phyloP scores from a whole-genome alignment of 2,329 filamentous ascomycete genomes.

The Nothophoma quercina region DNA sequence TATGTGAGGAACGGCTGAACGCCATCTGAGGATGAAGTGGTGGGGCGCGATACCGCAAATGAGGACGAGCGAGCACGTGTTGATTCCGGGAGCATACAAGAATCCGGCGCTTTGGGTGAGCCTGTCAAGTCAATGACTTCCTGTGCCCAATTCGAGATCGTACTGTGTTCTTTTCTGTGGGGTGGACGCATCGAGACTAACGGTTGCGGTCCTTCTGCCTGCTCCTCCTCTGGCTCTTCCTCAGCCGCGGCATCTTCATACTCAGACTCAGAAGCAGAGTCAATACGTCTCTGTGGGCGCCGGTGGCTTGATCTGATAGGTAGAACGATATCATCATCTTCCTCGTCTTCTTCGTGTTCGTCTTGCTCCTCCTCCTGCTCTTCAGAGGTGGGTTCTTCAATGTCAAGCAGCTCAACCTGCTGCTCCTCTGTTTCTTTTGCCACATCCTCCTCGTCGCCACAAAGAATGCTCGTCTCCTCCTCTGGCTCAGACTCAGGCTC shows the following conservation, averaged over 20 bases:
- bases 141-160: conserved; percentile 41
- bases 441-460: conserved; percentile 35
- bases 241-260: conserved; percentile 18
- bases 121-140: conserved; percentile 44
- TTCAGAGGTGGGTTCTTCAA: conserved; percentile 5
- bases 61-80: conserved; percentile 31
- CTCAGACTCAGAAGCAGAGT: conserved; percentile 33
- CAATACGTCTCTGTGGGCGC: conserved; percentile 25
- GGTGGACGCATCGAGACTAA: conserved; percentile 33
- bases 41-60: conserved; percentile 39
- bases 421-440: conserved; percentile 16
- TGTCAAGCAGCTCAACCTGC: conserved; percentile 7
- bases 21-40: conserved; percentile 39
- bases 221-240: conserved; percentile 7
- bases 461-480: conserved; percentile 41
- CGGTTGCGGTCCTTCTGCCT: conserved; percentile 15
- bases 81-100: conserved; percentile 29
- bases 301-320: conserved; percentile 25
- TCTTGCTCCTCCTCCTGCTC: conserved; percentile 23
- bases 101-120: conserved; percentile 34
- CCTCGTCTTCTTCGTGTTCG: conserved; percentile 23
- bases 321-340: conserved; percentile 42
- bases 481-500: conserved; percentile 33
- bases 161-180: conserved; percentile 35
- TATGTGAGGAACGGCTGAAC: conserved; percentile 42